Evolutionary conservation across 257 asterid species (phyloP).

Genomic region (Cruciata laevipes): DNA sequence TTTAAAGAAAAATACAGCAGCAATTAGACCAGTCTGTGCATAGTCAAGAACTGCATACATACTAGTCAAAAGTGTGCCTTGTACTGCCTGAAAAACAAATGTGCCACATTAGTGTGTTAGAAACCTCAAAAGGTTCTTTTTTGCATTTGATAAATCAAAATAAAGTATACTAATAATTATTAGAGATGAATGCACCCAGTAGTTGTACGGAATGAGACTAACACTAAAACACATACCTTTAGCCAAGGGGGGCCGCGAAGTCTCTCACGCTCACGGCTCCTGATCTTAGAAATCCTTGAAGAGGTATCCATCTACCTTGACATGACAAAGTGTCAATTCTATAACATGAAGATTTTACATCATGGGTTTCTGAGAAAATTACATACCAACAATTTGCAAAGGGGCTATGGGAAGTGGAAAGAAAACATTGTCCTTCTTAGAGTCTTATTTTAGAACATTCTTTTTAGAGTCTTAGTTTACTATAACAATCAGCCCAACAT

Average conservation of each 20-base stretch:
- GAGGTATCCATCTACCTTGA: conserved; percentile 98
- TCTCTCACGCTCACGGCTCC: conserved; percentile 92
- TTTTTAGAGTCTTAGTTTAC: background rate
- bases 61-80: conserved; percentile 71
- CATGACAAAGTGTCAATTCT: conserved; percentile 38
- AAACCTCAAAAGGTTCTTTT: conserved; percentile 13
- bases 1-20: conserved; percentile 94
- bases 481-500: background rate
- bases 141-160: conserved; percentile 8
- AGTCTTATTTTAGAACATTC: background rate
- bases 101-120: conserved; percentile 19
- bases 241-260: conserved; percentile 98
- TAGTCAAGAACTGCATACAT: conserved; percentile 87
- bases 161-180: background rate
- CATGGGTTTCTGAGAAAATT: conserved; percentile 10
- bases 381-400: background rate
- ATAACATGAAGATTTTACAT: conserved; percentile 9
- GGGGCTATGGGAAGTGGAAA: no score
- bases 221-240: conserved; percentile 44
- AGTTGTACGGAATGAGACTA: background rate
- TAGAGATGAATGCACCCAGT: background rate
- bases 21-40: conserved; percentile 97
- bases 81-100: conserved; percentile 57
- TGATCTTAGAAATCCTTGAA: conserved; percentile 80
- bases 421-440: background rate